A percentile compares a stretch with the other conserved stretches of the same genome.
Conservation (phyloP, 352 stramenopile species). For the Blastocystis sp. region DNA sequence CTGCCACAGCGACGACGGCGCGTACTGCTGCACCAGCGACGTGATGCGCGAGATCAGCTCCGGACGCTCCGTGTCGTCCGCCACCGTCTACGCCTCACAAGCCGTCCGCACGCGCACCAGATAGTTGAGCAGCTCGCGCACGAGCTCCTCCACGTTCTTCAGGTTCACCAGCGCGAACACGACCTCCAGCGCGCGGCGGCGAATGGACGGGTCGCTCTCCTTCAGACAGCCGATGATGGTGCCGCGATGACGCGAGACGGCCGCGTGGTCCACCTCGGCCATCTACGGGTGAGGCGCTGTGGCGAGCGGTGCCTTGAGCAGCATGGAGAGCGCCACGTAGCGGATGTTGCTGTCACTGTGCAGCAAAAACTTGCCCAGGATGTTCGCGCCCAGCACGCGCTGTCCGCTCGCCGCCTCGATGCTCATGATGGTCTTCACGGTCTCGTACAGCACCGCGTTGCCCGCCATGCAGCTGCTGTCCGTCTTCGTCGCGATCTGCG, state of each 20-base stretch:
- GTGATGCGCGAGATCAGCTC: constrained; percentile 90
- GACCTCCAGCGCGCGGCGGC: constrained; percentile 93
- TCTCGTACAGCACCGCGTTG: constrained; percentile 98
- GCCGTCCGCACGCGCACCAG: constrained; percentile 77
- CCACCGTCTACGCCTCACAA: constrained; percentile 74
- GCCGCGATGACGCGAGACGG: constrained; percentile 92
- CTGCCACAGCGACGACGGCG: constrained; percentile 80
- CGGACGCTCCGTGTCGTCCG: constrained; percentile 87
- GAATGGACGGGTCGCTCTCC: constrained; percentile 96
- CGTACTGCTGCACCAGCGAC: constrained; percentile 80
- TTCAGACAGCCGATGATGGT: constrained; percentile 90
- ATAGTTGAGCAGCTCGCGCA: constrained; percentile 97
- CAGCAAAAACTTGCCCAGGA: constrained; percentile 94
- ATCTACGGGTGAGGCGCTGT: not conserved
- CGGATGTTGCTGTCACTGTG: constrained; percentile 99
- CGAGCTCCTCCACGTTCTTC: constrained; percentile 90
- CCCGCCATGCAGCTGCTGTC: constrained; percentile 97
- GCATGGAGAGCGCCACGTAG: constrained; percentile 88
- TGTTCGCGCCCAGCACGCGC: constrained; percentile 79
- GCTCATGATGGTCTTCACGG: constrained; percentile 83
- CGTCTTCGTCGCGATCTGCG: constrained; percentile 99
- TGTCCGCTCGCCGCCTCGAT: constrained; percentile 59
- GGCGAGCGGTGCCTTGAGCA: constrained; percentile 1
- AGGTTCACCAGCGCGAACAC: constrained; percentile 96
- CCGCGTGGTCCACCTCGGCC: constrained; percentile 73